phyloP scores from a whole-genome alignment of 805 yeast genomes.

The Helenozyma baotianmanensis region DNA sequence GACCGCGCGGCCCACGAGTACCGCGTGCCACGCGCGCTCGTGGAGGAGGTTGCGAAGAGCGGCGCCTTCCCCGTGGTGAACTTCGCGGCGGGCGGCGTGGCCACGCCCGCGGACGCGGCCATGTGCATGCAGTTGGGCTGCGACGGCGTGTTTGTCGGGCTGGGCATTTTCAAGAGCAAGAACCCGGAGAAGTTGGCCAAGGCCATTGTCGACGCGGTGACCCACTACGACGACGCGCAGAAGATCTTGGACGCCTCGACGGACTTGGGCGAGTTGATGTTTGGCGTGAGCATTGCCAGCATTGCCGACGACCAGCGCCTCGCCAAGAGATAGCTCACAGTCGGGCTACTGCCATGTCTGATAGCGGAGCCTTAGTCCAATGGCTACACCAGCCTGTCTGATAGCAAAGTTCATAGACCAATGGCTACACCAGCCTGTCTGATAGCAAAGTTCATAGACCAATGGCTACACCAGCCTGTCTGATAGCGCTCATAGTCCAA shows the following conservation, averaged over 20 bases:
- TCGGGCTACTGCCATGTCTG: too few species aligned
- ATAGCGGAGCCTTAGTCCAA: too few species aligned
- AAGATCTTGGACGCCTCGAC: constrained; percentile 61
- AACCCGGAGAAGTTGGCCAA: constrained; percentile 69
- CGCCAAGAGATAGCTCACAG: constrained; percentile 13
- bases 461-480: too few species aligned
- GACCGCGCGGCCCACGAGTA: constrained; percentile 48
- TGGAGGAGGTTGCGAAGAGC: constrained; percentile 44
- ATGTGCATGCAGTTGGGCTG: constrained; percentile 77
- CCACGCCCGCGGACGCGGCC: constrained; percentile 87
- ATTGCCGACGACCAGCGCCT: constrained; percentile 11
- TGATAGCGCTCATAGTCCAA: too few species aligned
- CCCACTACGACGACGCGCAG: constrained; percentile 59
- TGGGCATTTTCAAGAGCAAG: constrained; percentile 72
- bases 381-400: too few species aligned
- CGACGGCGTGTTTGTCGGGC: constrained; percentile 74
- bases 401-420: too few species aligned
- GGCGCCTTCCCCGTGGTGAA: constrained; percentile 78
- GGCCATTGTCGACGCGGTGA: constrained; percentile 78
- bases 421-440: too few species aligned
- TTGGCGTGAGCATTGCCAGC: constrained; percentile 55
- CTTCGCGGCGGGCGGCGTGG: constrained; percentile 87
- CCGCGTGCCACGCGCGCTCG: constrained; percentile 55
- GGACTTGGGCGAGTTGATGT: constrained; percentile 73
- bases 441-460: too few species aligned